phyloP scores from a whole-genome alignment of 78 protist genomes.

The Salpingoeca rosetta region DNA sequence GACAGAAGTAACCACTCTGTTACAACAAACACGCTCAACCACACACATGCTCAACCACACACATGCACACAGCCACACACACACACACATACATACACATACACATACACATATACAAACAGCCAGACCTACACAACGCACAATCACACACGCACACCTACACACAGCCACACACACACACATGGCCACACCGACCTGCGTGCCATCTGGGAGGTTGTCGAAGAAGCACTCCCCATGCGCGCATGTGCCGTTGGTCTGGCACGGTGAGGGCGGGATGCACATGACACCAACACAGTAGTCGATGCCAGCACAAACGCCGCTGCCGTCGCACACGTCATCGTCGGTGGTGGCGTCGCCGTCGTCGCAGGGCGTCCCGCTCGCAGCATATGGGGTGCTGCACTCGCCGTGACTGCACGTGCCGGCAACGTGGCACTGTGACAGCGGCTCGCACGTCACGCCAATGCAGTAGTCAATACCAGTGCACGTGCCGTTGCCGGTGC shows the following conservation, averaged over 20 bases:
- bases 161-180: no score
- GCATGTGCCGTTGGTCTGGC: neutral
- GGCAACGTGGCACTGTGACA: neutral
- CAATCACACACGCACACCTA: no score
- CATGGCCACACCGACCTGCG: no score
- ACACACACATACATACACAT: no score
- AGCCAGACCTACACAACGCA: no score
- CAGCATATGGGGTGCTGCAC: neutral
- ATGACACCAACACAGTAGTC: neutral
- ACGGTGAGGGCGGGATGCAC: neutral
- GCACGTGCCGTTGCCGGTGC: neutral
- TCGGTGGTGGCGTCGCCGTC: neutral
- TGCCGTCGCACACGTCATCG: neutral
- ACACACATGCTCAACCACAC: no score
- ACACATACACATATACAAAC: no score
- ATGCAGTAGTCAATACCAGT: neutral
- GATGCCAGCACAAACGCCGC: neutral
- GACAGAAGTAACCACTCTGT: no score
- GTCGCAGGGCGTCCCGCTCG: neutral
- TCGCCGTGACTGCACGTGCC: neutral
- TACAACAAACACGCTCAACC: no score
- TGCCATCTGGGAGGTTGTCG: no score
- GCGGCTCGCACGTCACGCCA: neutral
- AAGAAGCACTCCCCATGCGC: neutral
- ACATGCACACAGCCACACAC: no score